Percentiles rank a stretch among this genome's conserved stretches.
Conservation (phyloP, 2,329 filamentous ascomycete species). For the Botryotinia narcissicola region DNA sequence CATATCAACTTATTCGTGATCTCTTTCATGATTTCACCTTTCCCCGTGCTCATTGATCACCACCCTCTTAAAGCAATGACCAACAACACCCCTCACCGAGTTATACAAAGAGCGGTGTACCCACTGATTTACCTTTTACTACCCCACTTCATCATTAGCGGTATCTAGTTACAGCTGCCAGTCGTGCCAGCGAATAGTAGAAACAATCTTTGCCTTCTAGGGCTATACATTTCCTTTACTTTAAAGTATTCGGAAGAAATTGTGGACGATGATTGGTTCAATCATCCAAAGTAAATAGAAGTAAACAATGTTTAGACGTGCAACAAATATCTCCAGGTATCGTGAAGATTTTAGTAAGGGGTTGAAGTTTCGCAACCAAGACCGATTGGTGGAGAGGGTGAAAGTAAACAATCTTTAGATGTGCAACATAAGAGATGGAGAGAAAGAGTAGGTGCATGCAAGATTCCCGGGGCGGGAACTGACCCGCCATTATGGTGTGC, state of each 20-base stretch:
- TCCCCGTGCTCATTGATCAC: neutral
- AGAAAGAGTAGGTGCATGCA: neutral
- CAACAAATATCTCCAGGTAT: neutral
- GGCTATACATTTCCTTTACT: neutral
- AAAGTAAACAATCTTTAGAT: neutral
- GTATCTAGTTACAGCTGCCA: neutral
- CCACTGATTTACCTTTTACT: neutral
- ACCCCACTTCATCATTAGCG: neutral
- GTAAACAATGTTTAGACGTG: conserved; percentile 7
- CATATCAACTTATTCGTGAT: neutral
- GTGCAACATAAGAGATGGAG: neutral
- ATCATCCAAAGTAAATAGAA: neutral
- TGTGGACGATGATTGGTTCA: neutral
- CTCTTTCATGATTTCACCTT: neutral
- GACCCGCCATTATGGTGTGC: neutral
- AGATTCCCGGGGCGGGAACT: neutral
- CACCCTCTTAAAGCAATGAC: neutral
- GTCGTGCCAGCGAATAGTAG: neutral
- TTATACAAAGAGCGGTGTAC: neutral
- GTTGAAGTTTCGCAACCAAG: no score
- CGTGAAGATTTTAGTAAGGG: neutral
- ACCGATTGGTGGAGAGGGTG: neutral
- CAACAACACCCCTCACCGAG: neutral
- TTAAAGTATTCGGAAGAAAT: neutral
- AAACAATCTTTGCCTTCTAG: neutral